A percentile compares a stretch with the other conserved stretches of the same genome.
Evolutionary conservation across 2,329 filamentous ascomycete genomes (phyloP).

Genomic region (Fusarium sp.): DNA sequence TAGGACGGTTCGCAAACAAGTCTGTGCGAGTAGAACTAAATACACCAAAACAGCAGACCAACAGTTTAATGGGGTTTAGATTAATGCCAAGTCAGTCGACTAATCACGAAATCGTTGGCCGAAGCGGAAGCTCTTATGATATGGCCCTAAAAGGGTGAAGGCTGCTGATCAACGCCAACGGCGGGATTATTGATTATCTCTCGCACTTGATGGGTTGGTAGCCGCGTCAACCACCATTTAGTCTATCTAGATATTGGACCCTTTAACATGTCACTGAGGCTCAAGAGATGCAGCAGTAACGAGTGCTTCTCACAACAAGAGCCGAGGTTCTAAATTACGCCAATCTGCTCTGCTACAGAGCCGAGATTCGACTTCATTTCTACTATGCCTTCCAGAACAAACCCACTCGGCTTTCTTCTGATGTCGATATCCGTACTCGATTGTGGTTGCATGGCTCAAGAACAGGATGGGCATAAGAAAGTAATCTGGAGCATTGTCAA

Average conservation of each 20-base stretch:
- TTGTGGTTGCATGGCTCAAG: background rate
- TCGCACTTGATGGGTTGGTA: constrained; percentile 12
- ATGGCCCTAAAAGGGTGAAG: background rate
- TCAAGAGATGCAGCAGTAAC: background rate
- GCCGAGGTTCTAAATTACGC: constrained; percentile 14
- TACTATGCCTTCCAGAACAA: background rate
- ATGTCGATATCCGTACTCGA: background rate
- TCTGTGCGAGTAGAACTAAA: constrained; percentile 29
- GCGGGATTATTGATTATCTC: constrained; percentile 35
- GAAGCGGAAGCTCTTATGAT: constrained; percentile 1
- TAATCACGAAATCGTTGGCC: background rate
- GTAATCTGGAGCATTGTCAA: constrained; percentile 14
- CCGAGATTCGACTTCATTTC: constrained; percentile 27
- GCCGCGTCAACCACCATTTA: constrained; percentile 35
- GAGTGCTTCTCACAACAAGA: background rate
- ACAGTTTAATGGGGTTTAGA: constrained; percentile 16
- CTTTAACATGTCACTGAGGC: background rate
- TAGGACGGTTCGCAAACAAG: constrained; percentile 23
- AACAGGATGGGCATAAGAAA: constrained; percentile 16
- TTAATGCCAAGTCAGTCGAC: constrained; percentile 1
- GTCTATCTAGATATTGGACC: background rate
- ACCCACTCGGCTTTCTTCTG: background rate
- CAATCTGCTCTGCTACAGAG: constrained; percentile 17
- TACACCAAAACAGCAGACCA: constrained; percentile 3
- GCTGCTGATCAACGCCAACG: constrained; percentile 29